These are phyloP conservation scores for Physcia stellaris DNA, from an alignment of 495 filamentous ascomycete genomes.

Conservation along the genomic window DNA sequence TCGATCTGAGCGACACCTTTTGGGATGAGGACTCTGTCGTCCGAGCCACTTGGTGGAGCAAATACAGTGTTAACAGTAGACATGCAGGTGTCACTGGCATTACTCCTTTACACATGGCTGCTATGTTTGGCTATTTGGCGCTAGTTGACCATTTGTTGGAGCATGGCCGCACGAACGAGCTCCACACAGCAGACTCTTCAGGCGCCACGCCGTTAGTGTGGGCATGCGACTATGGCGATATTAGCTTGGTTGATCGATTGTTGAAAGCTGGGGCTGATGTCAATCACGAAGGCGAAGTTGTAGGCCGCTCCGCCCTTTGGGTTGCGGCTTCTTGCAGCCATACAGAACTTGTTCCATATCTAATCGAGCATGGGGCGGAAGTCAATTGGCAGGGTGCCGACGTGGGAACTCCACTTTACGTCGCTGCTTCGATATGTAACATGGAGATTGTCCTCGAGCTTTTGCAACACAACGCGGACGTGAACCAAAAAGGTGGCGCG, in stretches of 20 bases:
- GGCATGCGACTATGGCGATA: constrained; percentile 5
- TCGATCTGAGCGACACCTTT: constrained; percentile 7
- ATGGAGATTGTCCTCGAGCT: constrained; percentile 17
- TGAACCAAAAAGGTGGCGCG: constrained; percentile 5
- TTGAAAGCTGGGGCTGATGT: constrained; percentile 20
- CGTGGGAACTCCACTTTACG: constrained; percentile 9
- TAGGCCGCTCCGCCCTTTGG: constrained; percentile 11
- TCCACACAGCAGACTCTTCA: constrained; percentile 6
- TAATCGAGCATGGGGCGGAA: constrained; percentile 18
- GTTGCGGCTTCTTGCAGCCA: constrained; percentile 8
- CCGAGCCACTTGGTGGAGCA: constrained; percentile 4
- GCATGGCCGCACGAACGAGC: constrained; percentile 1
- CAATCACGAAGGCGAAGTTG: constrained; percentile 12
- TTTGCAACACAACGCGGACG: constrained; percentile 16
- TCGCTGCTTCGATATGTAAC: constrained; percentile 11
- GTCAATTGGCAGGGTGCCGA: constrained; percentile 13
- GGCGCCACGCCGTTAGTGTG: constrained; percentile 3
- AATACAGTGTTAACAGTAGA: constrained; percentile 4
- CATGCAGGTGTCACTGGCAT: constrained; percentile 3
- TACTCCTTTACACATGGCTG: constrained; percentile 6
- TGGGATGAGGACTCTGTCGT: constrained; percentile 4
- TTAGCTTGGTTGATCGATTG: constrained; percentile 8
- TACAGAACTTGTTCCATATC: constrained; percentile 12
- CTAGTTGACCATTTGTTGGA: constrained; percentile 4
- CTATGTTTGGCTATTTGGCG: constrained; percentile 4